Base-by-base conservation (phyloP, 1,284 basidiomycete genomes). In the Malassezia arunalokei region DNA sequence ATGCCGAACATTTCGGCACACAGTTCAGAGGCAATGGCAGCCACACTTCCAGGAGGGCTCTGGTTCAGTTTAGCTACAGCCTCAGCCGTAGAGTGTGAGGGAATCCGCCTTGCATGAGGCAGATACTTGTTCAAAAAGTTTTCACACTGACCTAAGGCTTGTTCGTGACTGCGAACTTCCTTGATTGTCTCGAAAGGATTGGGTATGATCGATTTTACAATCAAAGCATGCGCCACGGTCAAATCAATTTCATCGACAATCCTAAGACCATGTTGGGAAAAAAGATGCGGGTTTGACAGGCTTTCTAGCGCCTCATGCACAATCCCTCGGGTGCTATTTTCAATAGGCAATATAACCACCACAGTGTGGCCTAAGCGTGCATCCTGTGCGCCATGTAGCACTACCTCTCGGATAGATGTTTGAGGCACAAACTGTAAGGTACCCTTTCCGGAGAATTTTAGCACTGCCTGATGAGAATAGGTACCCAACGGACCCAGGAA, bases 401-500 rank as follows among this genome's bases (percentile, higher is more conserved):
- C 32, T 14, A 37, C 35, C 5, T 40, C 47, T 7, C n/a, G 24
- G 24, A 54, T 54, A 1, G 52, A 33, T 5, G 29, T 20, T 8
- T 35, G 5, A 17, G 52, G 32, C 5, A 14, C 14, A 17, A 49
- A 12, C 6, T 15, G 11, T 2, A n/a, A 33, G 9, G 28, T 30
- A 4, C 31, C 4, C 3, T 33, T 20, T 5, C 11, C 33, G 7
- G 14, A 33, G 20, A 44, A 31, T 24, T 28, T 17, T 5, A 6
- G 42, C 12, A 43, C 53, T 17, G 48, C 53, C 38, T 55, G 47
- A 27, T 55, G 53, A 3, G 53, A 50, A 43, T 55, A 55, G 17
- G 53, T 55, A 2, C 53, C 53, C 11, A 41, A 33, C 8, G 53
- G 53, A 5, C 53, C 53, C 15, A 55, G 40, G 37, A 55, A 55